A percentile compares a stretch with the other conserved stretches of the same genome.
Conservation (phyloP, 208 protist species). For the Leishmania lainsoni region DNA sequence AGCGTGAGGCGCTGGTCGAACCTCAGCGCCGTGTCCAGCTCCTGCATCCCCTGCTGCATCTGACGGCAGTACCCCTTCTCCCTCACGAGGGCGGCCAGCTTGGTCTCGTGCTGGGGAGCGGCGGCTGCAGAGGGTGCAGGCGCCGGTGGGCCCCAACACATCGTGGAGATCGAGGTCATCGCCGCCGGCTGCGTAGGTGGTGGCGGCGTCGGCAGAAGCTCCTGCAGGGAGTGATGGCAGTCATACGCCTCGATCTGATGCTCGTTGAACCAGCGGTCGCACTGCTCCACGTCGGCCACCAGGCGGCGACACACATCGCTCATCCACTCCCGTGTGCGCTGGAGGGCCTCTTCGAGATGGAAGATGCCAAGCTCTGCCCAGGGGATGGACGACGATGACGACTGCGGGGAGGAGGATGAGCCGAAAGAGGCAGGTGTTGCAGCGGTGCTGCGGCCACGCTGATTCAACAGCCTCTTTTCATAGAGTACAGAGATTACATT, state of each 20-base stretch:
- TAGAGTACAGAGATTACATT: constrained; percentile 12
- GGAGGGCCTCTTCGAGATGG: constrained; percentile 50
- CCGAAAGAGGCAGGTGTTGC: background rate
- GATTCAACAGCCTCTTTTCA: constrained; percentile 1
- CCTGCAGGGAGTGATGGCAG: constrained; percentile 62
- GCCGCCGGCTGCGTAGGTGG: constrained; percentile 4
- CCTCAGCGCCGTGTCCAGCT: constrained; percentile 53
- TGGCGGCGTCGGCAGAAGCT: constrained; percentile 39
- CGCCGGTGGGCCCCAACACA: constrained; percentile 12
- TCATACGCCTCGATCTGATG: constrained; percentile 62
- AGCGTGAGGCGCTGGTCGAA: constrained; percentile 74
- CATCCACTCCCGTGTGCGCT: constrained; percentile 63
- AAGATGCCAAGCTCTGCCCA: constrained; percentile 57
- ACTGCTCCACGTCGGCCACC: constrained; percentile 59
- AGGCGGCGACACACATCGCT: constrained; percentile 55
- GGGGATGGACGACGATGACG: constrained; percentile 29
- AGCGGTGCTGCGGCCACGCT: background rate
- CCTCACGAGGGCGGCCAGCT: constrained; percentile 36
- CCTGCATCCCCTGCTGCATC: constrained; percentile 37
- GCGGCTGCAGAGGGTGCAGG: background rate
- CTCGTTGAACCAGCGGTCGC: constrained; percentile 61
- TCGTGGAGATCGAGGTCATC: background rate
- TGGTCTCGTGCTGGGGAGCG: constrained; percentile 26
- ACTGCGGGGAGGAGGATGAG: background rate
- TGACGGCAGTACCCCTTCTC: constrained; percentile 41